These are phyloP conservation scores for Phoenix dactylifera DNA, from an alignment of 176 grass and related monocot genomes.

Conservation along the genomic window DNA sequence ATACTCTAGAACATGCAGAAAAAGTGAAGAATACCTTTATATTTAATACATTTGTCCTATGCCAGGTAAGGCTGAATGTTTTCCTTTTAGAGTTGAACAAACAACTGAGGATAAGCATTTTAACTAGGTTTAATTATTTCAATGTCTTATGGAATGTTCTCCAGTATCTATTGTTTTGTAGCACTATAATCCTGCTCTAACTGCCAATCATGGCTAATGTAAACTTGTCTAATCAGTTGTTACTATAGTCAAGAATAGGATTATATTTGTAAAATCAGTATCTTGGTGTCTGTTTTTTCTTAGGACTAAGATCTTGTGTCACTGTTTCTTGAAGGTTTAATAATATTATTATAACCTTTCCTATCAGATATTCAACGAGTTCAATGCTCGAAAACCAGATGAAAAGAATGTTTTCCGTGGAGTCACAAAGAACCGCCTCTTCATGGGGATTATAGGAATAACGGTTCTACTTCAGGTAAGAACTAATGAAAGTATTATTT, in stretches of 20 bases:
- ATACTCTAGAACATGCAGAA: constrained; percentile 52
- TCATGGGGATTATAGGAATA: constrained; percentile 49
- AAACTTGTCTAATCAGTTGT: too few species aligned
- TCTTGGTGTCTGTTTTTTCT: too few species aligned
- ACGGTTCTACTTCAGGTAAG: constrained; percentile 76
- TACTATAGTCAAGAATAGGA: too few species aligned
- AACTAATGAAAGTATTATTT: neutral
- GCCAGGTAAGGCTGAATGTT: constrained; percentile 46
- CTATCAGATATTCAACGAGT: constrained; percentile 77
- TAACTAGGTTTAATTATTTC: too few species aligned
- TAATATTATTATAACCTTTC: neutral
- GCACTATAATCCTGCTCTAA: too few species aligned
- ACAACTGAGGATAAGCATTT: too few species aligned
- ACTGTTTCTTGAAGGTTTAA: too few species aligned
- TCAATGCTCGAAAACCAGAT: constrained; percentile 81
- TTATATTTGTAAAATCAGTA: too few species aligned
- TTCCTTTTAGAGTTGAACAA: neutral
- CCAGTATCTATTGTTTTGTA: too few species aligned
- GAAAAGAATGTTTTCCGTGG: constrained; percentile 81
- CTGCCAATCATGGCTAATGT: too few species aligned
- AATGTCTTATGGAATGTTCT: too few species aligned
- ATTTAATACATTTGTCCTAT: constrained; percentile 96
- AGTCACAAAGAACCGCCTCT: constrained; percentile 56
- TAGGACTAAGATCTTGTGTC: too few species aligned
- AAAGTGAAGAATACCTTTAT: constrained; percentile 86